Base-by-base conservation (phyloP, 768 basidiomycete species). In the Leccinum fibrillosum region DNA sequence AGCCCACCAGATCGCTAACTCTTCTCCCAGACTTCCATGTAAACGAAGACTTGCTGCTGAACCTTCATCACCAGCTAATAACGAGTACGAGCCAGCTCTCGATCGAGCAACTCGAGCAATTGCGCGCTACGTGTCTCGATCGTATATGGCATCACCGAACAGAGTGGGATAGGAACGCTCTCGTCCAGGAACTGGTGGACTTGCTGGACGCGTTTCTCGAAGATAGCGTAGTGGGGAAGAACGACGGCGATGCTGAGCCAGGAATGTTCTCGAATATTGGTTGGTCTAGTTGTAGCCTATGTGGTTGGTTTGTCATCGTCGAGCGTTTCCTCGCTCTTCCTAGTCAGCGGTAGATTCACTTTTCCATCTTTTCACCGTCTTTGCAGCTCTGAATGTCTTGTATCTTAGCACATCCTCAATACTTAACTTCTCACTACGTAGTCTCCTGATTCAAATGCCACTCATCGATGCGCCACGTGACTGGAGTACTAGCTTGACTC, bases 101-200 rank as follows among this genome's bases (percentile, higher is more conserved):
- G 25, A 80, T 98, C 52, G 97, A 99, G 68, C 86, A 96, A 68
- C 81, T 99, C 6, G 97, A 98, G 69, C 94, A 98, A 72, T 79
- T 99, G 6, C 84, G 97, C 5, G 95, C 97, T 8, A 85, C 82
- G 2, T 89, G 86, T 64, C 82, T 94, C 26, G 84, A 86, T 44
- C 77, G 77, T 52, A 80, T 98, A n/a, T 99, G 95, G 95, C 77
- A 84, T 28, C 85, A 84, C 61, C 76, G 94, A 35, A 75, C 77
- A 12, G 88, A 89, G 34, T 99, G 97, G 97, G 83, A 97, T 67
- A 80, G 95, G 49, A 81, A 83, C 63, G 72, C 67, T 6, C 76
- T 95, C 52, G 69, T 96, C 2, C 68, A 69, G 28, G 85, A 90
- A 62, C 71, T 94, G 53, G 62, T 78, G 55, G 76, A 74, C 9